Conservation (phyloP, 2,329 filamentous ascomycete species). For the Cladosporium velox region DNA sequence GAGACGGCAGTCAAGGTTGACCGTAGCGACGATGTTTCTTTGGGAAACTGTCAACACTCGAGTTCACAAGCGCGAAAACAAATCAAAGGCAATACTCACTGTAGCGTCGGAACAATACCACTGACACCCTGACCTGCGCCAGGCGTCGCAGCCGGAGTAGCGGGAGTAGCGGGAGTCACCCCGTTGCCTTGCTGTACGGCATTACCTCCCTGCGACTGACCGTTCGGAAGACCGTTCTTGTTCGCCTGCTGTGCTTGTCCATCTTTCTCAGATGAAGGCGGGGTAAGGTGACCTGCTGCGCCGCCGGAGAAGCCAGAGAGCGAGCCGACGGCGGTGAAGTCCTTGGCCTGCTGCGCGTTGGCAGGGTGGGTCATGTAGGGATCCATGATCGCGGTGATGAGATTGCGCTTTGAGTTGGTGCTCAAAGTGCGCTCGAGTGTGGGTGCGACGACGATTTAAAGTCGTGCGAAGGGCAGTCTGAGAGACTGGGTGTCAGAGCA, state of each 20-base stretch:
- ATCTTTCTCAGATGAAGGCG: constrained; percentile 72
- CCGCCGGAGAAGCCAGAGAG: constrained; percentile 82
- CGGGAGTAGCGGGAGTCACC: constrained; percentile 75
- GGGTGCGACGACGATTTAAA: constrained; percentile 11
- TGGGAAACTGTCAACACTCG: constrained; percentile 29
- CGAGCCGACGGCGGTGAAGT: constrained; percentile 89
- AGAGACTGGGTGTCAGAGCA: constrained; percentile 16
- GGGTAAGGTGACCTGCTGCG: constrained; percentile 73
- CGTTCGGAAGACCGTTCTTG: constrained; percentile 53
- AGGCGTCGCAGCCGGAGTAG: constrained; percentile 89
- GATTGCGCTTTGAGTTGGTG: constrained; percentile 18
- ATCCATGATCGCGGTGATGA: constrained; percentile 66
- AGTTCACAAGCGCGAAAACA: constrained; percentile 36
- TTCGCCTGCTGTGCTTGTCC: constrained; percentile 53
- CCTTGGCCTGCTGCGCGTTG: constrained; percentile 90
- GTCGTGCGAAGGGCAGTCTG: constrained; percentile 15
- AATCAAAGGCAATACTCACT: constrained; percentile 72
- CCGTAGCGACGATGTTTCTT: constrained; percentile 99
- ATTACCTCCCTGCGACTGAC: constrained; percentile 57
- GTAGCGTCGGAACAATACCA: constrained; percentile 88
- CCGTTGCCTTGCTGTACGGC: constrained; percentile 53
- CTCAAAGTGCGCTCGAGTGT: constrained; percentile 19
- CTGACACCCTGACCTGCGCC: constrained; percentile 78
- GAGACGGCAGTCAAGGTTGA: constrained; percentile 94
- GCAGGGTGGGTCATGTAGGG: constrained; percentile 81